Conservation (phyloP, 1,284 basidiomycete genomes). For the Laetiporus sulphureus region DNA sequence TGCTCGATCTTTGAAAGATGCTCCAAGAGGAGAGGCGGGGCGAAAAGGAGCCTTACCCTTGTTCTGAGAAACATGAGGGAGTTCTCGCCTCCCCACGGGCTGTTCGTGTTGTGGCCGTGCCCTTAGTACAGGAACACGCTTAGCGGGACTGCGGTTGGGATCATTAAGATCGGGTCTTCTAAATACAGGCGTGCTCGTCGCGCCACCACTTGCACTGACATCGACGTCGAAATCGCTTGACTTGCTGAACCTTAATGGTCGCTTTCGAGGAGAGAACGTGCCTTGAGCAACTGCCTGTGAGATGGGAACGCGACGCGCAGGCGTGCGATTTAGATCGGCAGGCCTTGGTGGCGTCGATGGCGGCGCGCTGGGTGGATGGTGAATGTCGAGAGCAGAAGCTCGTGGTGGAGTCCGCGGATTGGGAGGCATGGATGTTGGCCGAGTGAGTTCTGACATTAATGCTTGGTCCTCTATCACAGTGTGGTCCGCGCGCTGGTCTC, state of each 20-base stretch:
- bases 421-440: too few relatives aligned
- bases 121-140: conserved; percentile 39
- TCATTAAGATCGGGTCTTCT: conserved; percentile 27
- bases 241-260: neutral
- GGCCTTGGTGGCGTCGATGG: conserved; percentile 23
- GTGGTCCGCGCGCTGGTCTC: too few relatives aligned
- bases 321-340: conserved; percentile 40
- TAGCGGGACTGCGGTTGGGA: conserved; percentile 48
- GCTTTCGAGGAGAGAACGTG: conserved; percentile 41
- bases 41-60: conserved; percentile 14
- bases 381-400: conserved; percentile 1
- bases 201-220: conserved; percentile 2
- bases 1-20: conserved; percentile 12
- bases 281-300: conserved; percentile 42
- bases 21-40: conserved; percentile 13
- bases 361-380: conserved; percentile 3
- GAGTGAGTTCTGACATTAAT: too few relatives aligned
- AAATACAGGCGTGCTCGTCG: conserved; percentile 26
- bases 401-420: too few relatives aligned
- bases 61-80: too few relatives aligned
- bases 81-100: too few relatives aligned
- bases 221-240: neutral
- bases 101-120: conserved; percentile 12
- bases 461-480: too few relatives aligned
- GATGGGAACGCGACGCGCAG: conserved; percentile 55